A percentile compares a stretch with the other conserved stretches of the same genome.
These are phyloP conservation scores for Euptelea pleiosperma DNA, from an alignment of 164 flowering plant genomes.

Conservation along the genomic window DNA sequence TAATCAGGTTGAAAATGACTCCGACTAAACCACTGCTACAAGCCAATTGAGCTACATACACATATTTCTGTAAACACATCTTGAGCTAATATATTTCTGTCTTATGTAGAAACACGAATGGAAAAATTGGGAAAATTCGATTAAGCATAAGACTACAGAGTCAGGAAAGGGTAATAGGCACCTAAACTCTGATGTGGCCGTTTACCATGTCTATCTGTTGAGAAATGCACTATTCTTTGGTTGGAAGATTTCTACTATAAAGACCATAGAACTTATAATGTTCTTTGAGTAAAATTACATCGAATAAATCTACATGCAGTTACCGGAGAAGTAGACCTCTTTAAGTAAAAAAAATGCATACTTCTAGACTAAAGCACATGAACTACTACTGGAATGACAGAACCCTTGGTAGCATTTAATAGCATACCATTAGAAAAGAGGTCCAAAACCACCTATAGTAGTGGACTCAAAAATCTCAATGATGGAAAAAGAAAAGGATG, in stretches of 20 bases:
- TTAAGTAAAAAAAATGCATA: too few relatives aligned
- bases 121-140: slow-evolving; percentile 82
- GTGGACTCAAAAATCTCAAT: too few relatives aligned
- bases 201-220: not conserved
- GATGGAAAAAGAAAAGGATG: too few relatives aligned
- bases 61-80: too few relatives aligned
- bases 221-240: not conserved
- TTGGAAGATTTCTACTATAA: not conserved
- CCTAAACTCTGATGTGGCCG: not conserved
- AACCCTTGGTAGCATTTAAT: too few relatives aligned
- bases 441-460: too few relatives aligned
- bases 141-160: slow-evolving; percentile 39
- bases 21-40: too few relatives aligned
- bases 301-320: not conserved
- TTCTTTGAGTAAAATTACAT: not conserved
- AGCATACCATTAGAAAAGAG: too few relatives aligned
- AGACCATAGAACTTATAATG: not conserved
- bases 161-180: slow-evolving; percentile 28
- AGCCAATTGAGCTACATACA: too few relatives aligned
- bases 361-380: too few relatives aligned
- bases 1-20: too few relatives aligned
- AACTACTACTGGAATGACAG: too few relatives aligned
- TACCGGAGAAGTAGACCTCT: not conserved
- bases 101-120: slow-evolving; percentile 66
- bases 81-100: not conserved